phyloP scores from a whole-genome alignment of 306 rosid species.

The Malus sieversii region DNA sequence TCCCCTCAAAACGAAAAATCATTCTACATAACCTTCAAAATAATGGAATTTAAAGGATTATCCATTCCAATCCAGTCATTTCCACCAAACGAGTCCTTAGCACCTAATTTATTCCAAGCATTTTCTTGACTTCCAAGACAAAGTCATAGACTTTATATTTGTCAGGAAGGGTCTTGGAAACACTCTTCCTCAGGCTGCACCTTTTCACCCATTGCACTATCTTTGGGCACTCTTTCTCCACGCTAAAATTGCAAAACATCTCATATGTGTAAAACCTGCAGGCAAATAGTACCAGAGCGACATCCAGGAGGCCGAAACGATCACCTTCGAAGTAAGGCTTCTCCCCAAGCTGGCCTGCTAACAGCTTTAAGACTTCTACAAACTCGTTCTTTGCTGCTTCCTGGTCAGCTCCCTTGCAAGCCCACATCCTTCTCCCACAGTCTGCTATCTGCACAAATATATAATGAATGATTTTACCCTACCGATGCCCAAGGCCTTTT shows the following conservation, averaged over 20 bases:
- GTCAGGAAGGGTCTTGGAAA: slow-evolving; percentile 11
- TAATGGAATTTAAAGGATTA: too few species aligned
- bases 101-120: background rate
- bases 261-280: slow-evolving; percentile 11
- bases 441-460: background rate
- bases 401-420: slow-evolving; percentile 4
- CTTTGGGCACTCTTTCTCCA: slow-evolving; percentile 16
- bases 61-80: too few species aligned
- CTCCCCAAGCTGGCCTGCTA: slow-evolving; percentile 23
- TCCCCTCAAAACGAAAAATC: too few species aligned
- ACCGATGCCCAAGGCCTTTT: too few species aligned
- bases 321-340: slow-evolving; percentile 21
- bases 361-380: background rate
- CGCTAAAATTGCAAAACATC: slow-evolving; percentile 7
- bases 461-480: too few species aligned
- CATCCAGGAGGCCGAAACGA: slow-evolving; percentile 17
- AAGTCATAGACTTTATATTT: slow-evolving; percentile 4
- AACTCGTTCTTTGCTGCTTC: slow-evolving; percentile 9
- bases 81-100: too few species aligned
- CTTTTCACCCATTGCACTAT: slow-evolving; percentile 18
- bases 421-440: slow-evolving; percentile 8
- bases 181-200: slow-evolving; percentile 17
- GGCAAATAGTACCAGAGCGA: slow-evolving; percentile 9
- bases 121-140: background rate
- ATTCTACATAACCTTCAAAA: too few species aligned